Evolutionary conservation across 306 rosid species (phyloP).

Genomic region (Gleditsia sinensis): DNA sequence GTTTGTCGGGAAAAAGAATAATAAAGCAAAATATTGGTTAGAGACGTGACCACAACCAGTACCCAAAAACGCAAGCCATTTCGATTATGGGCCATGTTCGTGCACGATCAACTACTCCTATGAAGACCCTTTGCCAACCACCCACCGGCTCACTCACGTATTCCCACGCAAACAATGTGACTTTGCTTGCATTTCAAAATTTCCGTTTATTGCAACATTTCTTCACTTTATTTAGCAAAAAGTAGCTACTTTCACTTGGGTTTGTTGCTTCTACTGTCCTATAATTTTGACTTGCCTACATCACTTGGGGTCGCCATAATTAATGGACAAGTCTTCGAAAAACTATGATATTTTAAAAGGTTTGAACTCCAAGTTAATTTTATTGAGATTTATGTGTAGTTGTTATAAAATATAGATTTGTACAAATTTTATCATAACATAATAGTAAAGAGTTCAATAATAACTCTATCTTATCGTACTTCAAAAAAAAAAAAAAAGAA

Average conservation of each 20-base stretch:
- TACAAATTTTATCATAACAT: no score
- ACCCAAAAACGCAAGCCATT: slow-evolving; percentile 3
- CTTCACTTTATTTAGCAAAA: neutral
- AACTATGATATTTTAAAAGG: no score
- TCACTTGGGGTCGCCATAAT: no score
- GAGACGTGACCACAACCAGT: slow-evolving; percentile 1
- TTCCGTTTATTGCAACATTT: slow-evolving; percentile 7
- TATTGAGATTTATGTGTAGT: no score
- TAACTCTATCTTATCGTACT: no score
- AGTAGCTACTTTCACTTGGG: neutral
- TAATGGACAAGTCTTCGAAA: no score
- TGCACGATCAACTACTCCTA: neutral
- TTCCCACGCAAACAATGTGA: slow-evolving; percentile 23
- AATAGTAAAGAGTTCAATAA: no score
- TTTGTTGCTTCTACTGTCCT: neutral
- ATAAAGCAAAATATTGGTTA: slow-evolving; percentile 36
- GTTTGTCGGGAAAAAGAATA: slow-evolving; percentile 18
- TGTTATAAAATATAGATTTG: no score
- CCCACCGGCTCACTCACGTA: neutral
- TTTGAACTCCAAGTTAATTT: no score
- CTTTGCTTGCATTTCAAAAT: slow-evolving; percentile 9
- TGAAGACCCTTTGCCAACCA: slow-evolving; percentile 1
- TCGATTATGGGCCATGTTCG: slow-evolving; percentile 20
- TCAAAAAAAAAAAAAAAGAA: no score
- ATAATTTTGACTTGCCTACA: no score